Percentiles rank a stretch among this genome's conserved stretches.
These are phyloP conservation scores for Gyromitra esculenta DNA, from an alignment of 2,329 filamentous ascomycete species.

Conservation along the genomic window DNA sequence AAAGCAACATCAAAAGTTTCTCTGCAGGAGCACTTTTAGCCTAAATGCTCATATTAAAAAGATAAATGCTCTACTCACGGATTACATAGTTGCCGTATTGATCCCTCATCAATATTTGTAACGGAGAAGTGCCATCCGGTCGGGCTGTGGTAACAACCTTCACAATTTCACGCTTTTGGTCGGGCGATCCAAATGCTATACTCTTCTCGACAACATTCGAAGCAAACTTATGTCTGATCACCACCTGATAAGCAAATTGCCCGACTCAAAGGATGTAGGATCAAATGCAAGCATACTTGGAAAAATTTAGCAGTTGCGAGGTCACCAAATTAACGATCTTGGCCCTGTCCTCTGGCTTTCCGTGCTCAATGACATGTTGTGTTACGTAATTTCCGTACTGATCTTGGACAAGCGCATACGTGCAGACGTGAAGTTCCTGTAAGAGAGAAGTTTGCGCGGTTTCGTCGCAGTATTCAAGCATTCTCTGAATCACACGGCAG, in stretches of 20 bases:
- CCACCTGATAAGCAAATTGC: constrained; percentile 21
- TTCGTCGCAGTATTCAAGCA: constrained; percentile 82
- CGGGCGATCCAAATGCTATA: constrained; percentile 74
- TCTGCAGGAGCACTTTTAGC: constrained; percentile 66
- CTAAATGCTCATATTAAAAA: constrained; percentile 2
- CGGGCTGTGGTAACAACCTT: constrained; percentile 69
- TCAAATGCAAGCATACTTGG: constrained; percentile 66
- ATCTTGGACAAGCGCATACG: constrained; percentile 78
- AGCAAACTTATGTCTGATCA: constrained; percentile 79
- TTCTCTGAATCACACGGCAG: constrained; percentile 90
- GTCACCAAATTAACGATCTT: constrained; percentile 79
- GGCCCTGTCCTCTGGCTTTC: constrained; percentile 75
- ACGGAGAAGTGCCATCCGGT: constrained; percentile 73
- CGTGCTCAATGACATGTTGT: constrained; percentile 87
- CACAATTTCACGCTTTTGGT: constrained; percentile 76
- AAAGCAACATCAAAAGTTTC: constrained; percentile 75
- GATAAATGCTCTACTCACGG: constrained; percentile 71
- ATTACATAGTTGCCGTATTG: constrained; percentile 96
- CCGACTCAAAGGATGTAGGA: not conserved
- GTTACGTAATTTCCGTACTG: constrained; percentile 96
- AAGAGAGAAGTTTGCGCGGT: constrained; percentile 77
- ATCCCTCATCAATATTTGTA: constrained; percentile 84
- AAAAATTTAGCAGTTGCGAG: constrained; percentile 75
- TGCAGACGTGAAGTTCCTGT: constrained; percentile 78
- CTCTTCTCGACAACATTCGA: constrained; percentile 98